A percentile compares a stretch with the other conserved stretches of the same genome.
Evolutionary conservation across 1,139 yeast genomes (phyloP).

Genomic region (Magnusiomyces paraingens): DNA sequence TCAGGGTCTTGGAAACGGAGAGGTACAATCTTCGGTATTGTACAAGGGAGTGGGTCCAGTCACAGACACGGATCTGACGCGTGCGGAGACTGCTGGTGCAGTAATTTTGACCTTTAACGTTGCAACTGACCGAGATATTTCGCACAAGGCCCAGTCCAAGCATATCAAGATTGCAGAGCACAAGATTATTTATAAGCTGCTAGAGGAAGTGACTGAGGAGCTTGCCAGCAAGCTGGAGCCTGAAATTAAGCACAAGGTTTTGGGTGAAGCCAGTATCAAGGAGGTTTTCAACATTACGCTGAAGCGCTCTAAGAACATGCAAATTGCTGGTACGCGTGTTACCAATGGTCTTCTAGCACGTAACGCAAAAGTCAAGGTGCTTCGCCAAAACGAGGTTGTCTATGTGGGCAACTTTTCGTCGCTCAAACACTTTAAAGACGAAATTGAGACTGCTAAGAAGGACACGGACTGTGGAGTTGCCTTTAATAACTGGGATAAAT

Average conservation of each 20-base stretch:
- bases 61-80: constrained; percentile 71
- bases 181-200: constrained; percentile 78
- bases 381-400: constrained; percentile 47
- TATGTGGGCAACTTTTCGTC: constrained; percentile 67
- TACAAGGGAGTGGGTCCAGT: constrained; percentile 80
- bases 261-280: constrained; percentile 64
- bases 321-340: constrained; percentile 89
- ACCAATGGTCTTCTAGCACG: constrained; percentile 59
- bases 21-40: constrained; percentile 62
- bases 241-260: constrained; percentile 56
- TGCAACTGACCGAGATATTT: constrained; percentile 58
- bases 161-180: constrained; percentile 60
- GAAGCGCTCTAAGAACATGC: constrained; percentile 41
- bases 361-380: constrained; percentile 54
- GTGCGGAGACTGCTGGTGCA: constrained; percentile 74
- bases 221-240: constrained; percentile 61
- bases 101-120: constrained; percentile 73
- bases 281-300: constrained; percentile 64
- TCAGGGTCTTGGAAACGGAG: constrained; percentile 75
- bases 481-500: constrained; percentile 62
- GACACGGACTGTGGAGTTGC: constrained; percentile 89
- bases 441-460: constrained; percentile 67
- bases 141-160: constrained; percentile 50
- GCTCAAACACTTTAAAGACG: constrained; percentile 78
- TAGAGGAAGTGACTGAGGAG: constrained; percentile 72